Conservation (phyloP, 2,329 filamentous ascomycete genomes). For the Arachnomyces sp. region DNA sequence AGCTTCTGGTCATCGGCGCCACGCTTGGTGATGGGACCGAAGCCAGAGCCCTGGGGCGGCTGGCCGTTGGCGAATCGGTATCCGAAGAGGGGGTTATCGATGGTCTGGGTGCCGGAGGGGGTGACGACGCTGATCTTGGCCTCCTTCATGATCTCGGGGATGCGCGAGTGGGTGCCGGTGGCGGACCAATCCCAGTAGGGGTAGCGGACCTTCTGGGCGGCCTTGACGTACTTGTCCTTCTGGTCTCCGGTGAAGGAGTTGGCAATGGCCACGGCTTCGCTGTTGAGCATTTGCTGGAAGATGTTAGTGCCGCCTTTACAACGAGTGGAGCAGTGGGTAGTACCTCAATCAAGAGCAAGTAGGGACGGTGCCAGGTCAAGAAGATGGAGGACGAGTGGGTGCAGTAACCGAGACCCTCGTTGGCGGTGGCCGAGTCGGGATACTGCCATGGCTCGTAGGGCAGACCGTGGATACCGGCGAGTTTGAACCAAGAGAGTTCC, state of each 20-base stretch:
- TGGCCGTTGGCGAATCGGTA: constrained; percentile 27
- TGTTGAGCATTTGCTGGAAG: constrained; percentile 31
- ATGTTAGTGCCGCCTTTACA: constrained; percentile 1
- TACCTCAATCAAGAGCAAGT: constrained; percentile 58
- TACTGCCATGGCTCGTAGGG: constrained; percentile 4
- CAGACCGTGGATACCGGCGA: constrained; percentile 3
- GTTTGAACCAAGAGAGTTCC: too few relatives aligned
- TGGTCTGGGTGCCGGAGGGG: constrained; percentile 29
- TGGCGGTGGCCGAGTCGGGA: too few relatives aligned
- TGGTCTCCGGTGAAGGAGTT: constrained; percentile 38
- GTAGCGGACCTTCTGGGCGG: constrained; percentile 36
- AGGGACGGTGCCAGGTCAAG: constrained; percentile 76
- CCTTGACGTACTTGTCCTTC: constrained; percentile 40
- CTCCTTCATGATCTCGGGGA: constrained; percentile 31
- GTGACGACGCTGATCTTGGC: constrained; percentile 37
- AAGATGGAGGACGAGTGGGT: constrained; percentile 69
- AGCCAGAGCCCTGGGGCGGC: neutral
- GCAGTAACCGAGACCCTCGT: constrained; percentile 56
- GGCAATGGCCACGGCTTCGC: constrained; percentile 32
- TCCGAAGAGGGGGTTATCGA: constrained; percentile 41
- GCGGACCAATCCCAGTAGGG: constrained; percentile 46
- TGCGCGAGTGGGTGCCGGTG: constrained; percentile 13
- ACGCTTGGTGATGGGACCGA: constrained; percentile 22
- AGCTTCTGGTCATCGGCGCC: constrained; percentile 34
- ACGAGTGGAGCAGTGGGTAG: neutral